Conservation (phyloP, 306 rosid genomes). For the Cucurbita moschata region DNA sequence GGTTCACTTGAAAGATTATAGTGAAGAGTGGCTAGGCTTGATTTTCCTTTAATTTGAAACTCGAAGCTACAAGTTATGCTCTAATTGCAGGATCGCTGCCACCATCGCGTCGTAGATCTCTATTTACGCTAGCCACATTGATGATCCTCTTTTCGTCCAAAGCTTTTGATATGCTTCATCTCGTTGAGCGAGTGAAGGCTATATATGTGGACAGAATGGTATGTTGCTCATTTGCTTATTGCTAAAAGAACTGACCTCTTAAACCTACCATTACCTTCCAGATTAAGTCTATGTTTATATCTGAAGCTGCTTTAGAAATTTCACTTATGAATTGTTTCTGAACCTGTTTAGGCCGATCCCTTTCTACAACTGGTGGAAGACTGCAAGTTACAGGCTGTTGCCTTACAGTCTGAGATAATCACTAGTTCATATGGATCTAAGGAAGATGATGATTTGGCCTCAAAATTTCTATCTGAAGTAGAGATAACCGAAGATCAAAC, state of each 20-base stretch:
- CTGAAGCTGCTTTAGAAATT: background rate
- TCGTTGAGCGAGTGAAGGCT: constrained; percentile 36
- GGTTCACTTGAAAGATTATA: background rate
- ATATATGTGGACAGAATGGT: constrained; percentile 44
- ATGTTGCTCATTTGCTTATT: constrained; percentile 6
- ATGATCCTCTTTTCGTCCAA: constrained; percentile 71
- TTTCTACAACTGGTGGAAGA: constrained; percentile 58
- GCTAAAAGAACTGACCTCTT: background rate
- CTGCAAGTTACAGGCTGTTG: constrained; percentile 49
- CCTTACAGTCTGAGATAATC: constrained; percentile 17
- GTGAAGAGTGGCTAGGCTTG: background rate
- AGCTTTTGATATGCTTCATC: constrained; percentile 47
- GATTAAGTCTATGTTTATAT: background rate
- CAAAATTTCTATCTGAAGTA: constrained; percentile 31
- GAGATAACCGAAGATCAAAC: constrained; percentile 25
- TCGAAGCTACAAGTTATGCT: constrained; percentile 7
- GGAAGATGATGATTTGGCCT: constrained; percentile 60
- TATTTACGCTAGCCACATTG: constrained; percentile 68
- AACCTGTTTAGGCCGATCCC: constrained; percentile 57
- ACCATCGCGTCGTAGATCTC: constrained; percentile 77
- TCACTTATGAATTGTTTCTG: constrained; percentile 1
- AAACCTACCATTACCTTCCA: background rate
- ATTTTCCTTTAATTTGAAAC: constrained; percentile 7
- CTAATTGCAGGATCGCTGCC: constrained; percentile 54
- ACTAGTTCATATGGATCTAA: constrained; percentile 47